Evolutionary conservation across 1,139 yeast species (phyloP).

Genomic region (Magnusiomyces magnusii): DNA sequence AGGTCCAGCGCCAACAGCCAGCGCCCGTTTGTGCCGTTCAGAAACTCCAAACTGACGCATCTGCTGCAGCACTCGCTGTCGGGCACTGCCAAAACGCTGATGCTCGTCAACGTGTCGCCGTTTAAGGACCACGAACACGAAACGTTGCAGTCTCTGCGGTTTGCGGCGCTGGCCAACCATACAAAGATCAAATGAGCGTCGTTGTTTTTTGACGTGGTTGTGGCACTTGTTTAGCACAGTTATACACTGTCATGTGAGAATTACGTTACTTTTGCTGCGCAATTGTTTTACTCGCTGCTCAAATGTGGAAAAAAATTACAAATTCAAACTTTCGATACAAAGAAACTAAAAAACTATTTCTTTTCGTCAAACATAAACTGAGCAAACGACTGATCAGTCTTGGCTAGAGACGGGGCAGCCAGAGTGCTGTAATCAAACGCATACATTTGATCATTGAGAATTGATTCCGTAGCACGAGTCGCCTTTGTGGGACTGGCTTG

Average conservation of each 20-base stretch:
- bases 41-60: constrained; percentile 63
- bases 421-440: no score
- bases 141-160: constrained; percentile 74
- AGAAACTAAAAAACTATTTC: neutral
- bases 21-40: constrained; percentile 43
- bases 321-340: neutral
- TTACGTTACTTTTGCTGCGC: no score
- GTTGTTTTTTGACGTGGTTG: no score
- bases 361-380: neutral
- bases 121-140: constrained; percentile 55
- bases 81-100: constrained; percentile 81
- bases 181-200: constrained; percentile 17
- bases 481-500: no score
- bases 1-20: neutral
- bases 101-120: constrained; percentile 91
- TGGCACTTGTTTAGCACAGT: no score
- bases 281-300: no score
- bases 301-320: no score
- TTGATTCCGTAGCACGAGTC: no score
- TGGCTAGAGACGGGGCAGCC: neutral
- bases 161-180: constrained; percentile 61
- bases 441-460: neutral
- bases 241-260: no score
- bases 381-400: neutral
- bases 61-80: constrained; percentile 75